Conservation (phyloP, 2,329 filamentous ascomycete genomes). For the Karstenula rhodostoma region DNA sequence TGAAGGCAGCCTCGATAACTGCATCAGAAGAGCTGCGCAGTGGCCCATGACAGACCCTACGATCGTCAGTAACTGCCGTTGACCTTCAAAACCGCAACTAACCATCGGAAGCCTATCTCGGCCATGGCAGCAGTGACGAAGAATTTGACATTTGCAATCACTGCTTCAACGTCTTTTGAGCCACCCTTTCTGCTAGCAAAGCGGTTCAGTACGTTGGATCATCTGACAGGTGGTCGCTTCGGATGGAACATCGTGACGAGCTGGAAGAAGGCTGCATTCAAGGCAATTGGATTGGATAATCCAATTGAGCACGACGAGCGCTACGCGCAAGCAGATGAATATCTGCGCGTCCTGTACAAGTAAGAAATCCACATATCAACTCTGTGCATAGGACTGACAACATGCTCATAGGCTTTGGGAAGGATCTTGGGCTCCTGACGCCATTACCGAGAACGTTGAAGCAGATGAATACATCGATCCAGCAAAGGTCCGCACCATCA, state of each 20-base stretch:
- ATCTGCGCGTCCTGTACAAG: slow-evolving; percentile 69
- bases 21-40: slow-evolving; percentile 68
- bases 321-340: slow-evolving; percentile 68
- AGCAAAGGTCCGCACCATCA: slow-evolving; percentile 66
- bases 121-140: slow-evolving; percentile 74
- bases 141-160: slow-evolving; percentile 69
- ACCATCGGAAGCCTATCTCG: slow-evolving; percentile 50
- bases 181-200: slow-evolving; percentile 69
- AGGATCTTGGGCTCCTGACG: slow-evolving; percentile 63
- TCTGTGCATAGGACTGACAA: background rate
- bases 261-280: slow-evolving; percentile 70
- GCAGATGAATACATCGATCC: slow-evolving; percentile 67
- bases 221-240: slow-evolving; percentile 67
- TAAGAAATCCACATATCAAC: slow-evolving; percentile 29
- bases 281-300: slow-evolving; percentile 66
- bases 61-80: slow-evolving; percentile 56
- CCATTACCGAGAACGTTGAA: slow-evolving; percentile 61
- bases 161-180: slow-evolving; percentile 69
- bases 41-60: slow-evolving; percentile 72
- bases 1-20: slow-evolving; percentile 66
- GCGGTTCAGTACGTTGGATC: slow-evolving; percentile 68
- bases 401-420: slow-evolving; percentile 60
- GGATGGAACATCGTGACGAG: slow-evolving; percentile 74
- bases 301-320: slow-evolving; percentile 69
- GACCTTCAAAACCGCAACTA: slow-evolving; percentile 2